Conservation (phyloP, 495 filamentous ascomycete species). For the Aspergillus incahuasiensis region DNA sequence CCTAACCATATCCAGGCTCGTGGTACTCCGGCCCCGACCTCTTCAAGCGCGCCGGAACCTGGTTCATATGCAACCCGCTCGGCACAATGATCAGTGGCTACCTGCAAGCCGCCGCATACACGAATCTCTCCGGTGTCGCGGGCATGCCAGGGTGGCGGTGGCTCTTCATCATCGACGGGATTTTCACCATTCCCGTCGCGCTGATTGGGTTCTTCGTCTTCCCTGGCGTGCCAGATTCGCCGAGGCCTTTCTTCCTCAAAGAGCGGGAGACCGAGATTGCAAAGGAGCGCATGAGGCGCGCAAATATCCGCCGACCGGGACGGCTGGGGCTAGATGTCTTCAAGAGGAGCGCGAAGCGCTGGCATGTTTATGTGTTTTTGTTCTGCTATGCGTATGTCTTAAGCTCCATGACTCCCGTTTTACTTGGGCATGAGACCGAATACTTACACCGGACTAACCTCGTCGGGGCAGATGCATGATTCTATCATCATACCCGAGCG, state of each 20-base stretch:
- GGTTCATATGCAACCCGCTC: constrained; percentile 35
- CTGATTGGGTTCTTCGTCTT: constrained; percentile 41
- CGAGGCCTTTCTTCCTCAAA: constrained; percentile 37
- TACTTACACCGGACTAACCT: neutral
- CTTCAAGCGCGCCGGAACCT: constrained; percentile 34
- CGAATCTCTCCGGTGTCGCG: constrained; percentile 37
- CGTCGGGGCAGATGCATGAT: constrained; percentile 42
- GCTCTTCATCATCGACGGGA: constrained; percentile 47
- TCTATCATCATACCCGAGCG: constrained; percentile 32
- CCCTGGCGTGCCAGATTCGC: constrained; percentile 46
- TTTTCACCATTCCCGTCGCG: constrained; percentile 47
- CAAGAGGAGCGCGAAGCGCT: constrained; percentile 36
- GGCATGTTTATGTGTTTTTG: constrained; percentile 48
- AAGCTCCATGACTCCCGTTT: too few relatives aligned
- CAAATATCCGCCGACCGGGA: constrained; percentile 30
- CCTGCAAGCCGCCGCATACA: constrained; percentile 45
- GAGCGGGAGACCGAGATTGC: constrained; percentile 33
- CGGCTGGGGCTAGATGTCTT: constrained; percentile 38
- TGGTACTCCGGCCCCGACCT: constrained; percentile 39
- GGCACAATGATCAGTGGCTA: constrained; percentile 38
- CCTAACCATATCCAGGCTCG: constrained; percentile 21
- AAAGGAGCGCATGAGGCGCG: constrained; percentile 26
- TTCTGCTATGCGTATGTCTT: constrained; percentile 41
- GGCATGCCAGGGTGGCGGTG: constrained; percentile 47
- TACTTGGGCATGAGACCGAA: too few relatives aligned